These are phyloP conservation scores for Paramecium sexaurelia DNA, from an alignment of 73 alveolate genomes.

Conservation along the genomic window DNA sequence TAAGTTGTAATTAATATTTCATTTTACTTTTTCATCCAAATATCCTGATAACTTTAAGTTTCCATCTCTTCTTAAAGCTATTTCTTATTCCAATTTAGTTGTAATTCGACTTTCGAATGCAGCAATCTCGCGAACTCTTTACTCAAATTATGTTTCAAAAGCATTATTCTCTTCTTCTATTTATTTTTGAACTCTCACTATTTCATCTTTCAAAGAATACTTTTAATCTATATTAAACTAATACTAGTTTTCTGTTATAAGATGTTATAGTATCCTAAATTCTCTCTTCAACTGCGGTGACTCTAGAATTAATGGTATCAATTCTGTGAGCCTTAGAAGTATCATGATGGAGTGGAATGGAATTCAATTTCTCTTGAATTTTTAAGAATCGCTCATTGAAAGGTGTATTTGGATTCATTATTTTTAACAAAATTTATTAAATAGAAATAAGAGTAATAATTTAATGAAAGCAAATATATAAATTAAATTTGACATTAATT, in stretches of 20 bases:
- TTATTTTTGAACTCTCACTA: conserved; percentile 43
- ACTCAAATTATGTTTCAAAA: conserved; percentile 65
- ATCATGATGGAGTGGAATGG: conserved; percentile 59
- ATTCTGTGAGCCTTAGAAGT: conserved; percentile 65
- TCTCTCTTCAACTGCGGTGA: conserved; percentile 59
- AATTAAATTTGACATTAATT: neutral
- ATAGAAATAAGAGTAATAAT: neutral
- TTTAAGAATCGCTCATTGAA: conserved; percentile 66
- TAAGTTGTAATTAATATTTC: neutral
- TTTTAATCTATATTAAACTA: neutral
- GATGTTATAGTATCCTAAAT: conserved; percentile 53
- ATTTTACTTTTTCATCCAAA: conserved; percentile 65
- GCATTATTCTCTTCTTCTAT: conserved; percentile 63
- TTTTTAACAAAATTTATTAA: conserved; percentile 29
- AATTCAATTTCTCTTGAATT: conserved; percentile 57
- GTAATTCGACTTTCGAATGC: conserved; percentile 68
- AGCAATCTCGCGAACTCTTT: conserved; percentile 65
- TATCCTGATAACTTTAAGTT: conserved; percentile 48
- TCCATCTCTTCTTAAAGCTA: conserved; percentile 62
- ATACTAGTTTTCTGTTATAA: conserved; percentile 44
- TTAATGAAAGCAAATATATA: neutral
- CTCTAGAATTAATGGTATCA: conserved; percentile 55
- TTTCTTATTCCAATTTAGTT: conserved; percentile 63
- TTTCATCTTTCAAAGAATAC: conserved; percentile 64
- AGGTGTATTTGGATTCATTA: conserved; percentile 63